These are phyloP conservation scores for Climacium dendroides DNA, from an alignment of 225 moss, liverwort and hornwort species.

Conservation along the genomic window DNA sequence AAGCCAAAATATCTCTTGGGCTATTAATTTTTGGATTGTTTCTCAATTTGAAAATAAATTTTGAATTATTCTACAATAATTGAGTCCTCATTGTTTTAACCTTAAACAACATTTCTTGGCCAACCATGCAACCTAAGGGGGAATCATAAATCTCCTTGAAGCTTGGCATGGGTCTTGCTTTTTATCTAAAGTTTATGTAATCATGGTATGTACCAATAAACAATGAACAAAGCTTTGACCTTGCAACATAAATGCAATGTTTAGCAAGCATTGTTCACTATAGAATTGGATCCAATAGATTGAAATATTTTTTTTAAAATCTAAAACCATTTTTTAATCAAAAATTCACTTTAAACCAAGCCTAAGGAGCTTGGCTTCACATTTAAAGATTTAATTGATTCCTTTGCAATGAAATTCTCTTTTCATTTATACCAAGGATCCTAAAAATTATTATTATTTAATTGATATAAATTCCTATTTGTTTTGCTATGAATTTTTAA, in stretches of 20 bases:
- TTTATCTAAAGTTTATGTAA: not conserved
- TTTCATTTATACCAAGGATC: not conserved
- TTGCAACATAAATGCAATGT: not conserved
- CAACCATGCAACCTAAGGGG: accelerated
- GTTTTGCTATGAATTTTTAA: not conserved
- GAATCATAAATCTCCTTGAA: not conserved
- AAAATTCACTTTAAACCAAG: not conserved
- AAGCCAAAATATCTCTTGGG: too few relatives aligned
- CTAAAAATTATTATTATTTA: not conserved
- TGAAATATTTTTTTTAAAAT: not conserved
- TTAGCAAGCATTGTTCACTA: not conserved
- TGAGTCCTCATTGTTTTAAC: too few relatives aligned
- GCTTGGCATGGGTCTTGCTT: not conserved
- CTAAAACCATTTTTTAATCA: not conserved
- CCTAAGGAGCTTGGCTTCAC: accelerated
- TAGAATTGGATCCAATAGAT: not conserved
- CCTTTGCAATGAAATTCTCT: not conserved
- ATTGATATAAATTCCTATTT: not conserved
- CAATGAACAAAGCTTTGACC: accelerated
- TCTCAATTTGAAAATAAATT: too few relatives aligned
- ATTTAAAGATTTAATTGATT: not conserved
- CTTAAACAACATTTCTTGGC: too few relatives aligned
- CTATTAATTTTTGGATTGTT: too few relatives aligned
- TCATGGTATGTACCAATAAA: not conserved
- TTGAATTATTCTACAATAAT: too few relatives aligned